Conservation (phyloP, 2,329 filamentous ascomycete genomes). For the Arachnopeziza araneosa region DNA sequence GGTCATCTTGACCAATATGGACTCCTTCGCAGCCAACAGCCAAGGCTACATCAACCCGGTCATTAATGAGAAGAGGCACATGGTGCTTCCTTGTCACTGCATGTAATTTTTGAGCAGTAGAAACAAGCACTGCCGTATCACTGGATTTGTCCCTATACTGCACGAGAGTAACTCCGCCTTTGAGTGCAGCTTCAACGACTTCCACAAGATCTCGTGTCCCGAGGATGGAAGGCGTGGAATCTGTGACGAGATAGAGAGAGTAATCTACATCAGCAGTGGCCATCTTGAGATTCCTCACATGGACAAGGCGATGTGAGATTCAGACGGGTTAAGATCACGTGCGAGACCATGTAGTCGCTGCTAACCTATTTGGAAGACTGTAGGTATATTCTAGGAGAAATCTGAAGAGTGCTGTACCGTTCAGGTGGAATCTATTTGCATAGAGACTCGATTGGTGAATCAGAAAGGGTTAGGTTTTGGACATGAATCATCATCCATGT, state of each 20-base stretch:
- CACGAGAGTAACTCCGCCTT: constrained; percentile 77
- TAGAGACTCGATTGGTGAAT: too few relatives aligned
- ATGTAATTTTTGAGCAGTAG: constrained; percentile 67
- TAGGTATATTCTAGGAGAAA: too few relatives aligned
- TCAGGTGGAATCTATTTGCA: too few relatives aligned
- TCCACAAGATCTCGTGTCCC: constrained; percentile 62
- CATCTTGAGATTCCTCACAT: not conserved
- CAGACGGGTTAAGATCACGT: too few relatives aligned
- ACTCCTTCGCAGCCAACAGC: constrained; percentile 86
- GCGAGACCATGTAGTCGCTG: too few relatives aligned
- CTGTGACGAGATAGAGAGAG: constrained; percentile 84
- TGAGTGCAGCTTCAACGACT: constrained; percentile 70
- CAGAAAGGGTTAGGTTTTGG: too few relatives aligned
- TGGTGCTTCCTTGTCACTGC: constrained; percentile 58
- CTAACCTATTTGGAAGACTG: too few relatives aligned
- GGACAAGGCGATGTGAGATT: not conserved
- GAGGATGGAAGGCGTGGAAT: constrained; percentile 82
- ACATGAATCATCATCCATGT: not conserved
- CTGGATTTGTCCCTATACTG: constrained; percentile 87
- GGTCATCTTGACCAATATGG: constrained; percentile 92
- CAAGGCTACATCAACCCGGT: constrained; percentile 82
- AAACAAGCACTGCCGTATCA: constrained; percentile 65
- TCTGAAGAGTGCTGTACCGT: too few relatives aligned
- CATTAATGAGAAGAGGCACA: constrained; percentile 87
- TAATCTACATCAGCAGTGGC: constrained; percentile 56